Evolutionary conservation across 2,329 filamentous ascomycete species (phyloP).

Genomic region (Teratosphaeria zuluensis): DNA sequence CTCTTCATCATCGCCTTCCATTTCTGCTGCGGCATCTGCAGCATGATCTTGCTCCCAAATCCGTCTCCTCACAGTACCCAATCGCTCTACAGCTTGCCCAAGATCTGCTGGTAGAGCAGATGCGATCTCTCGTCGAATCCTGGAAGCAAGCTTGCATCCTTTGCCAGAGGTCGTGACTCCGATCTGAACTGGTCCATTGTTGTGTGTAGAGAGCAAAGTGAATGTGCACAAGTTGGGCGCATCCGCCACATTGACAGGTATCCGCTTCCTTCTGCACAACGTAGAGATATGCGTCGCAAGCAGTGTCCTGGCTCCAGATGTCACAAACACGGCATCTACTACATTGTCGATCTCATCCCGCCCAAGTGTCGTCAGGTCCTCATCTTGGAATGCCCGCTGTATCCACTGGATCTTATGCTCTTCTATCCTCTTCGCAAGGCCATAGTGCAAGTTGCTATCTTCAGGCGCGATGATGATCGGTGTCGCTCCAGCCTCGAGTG

Average conservation of each 20-base stretch:
- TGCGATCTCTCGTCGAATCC: conserved; percentile 81
- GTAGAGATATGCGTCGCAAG: conserved; percentile 55
- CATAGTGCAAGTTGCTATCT: conserved; percentile 41
- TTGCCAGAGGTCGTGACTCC: conserved; percentile 92
- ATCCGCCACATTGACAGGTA: conserved; percentile 90
- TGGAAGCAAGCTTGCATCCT: conserved; percentile 84
- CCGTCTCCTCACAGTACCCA: conserved; percentile 62
- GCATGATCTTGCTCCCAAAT: conserved; percentile 67
- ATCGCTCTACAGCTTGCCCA: conserved; percentile 63
- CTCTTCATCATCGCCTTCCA: conserved; percentile 47
- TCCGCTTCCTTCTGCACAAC: conserved; percentile 67
- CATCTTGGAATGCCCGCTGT: conserved; percentile 56
- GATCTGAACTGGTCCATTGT: conserved; percentile 84
- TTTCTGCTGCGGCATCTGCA: conserved; percentile 35
- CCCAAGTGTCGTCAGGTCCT: conserved; percentile 67
- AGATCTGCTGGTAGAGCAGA: conserved; percentile 65
- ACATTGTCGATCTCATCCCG: conserved; percentile 65
- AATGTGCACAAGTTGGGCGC: conserved; percentile 80
- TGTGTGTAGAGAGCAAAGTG: conserved; percentile 77
- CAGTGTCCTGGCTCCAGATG: conserved; percentile 43
- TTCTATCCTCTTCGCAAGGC: conserved; percentile 55
- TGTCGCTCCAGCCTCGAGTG: conserved; percentile 68
- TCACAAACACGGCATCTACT: conserved; percentile 91
- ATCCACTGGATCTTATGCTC: conserved; percentile 58
- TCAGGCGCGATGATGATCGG: conserved; percentile 70